A percentile compares a stretch with the other conserved stretches of the same genome.
These are phyloP conservation scores for Nigrospora sphaerica DNA, from an alignment of 2,329 filamentous ascomycete genomes.

Conservation along the genomic window DNA sequence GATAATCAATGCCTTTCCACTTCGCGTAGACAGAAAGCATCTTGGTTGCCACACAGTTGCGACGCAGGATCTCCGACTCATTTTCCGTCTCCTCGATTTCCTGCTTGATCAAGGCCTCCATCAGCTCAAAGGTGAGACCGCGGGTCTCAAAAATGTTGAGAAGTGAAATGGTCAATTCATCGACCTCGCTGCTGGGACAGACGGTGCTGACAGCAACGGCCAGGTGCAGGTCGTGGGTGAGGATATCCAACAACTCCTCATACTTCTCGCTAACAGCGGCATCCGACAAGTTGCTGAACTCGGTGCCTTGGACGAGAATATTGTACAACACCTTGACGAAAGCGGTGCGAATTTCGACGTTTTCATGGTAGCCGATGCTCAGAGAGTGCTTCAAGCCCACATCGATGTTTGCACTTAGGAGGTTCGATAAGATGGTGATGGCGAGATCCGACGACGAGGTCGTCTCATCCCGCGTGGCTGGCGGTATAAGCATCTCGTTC, in stretches of 20 bases:
- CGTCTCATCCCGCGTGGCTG: conserved; percentile 42
- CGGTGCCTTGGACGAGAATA: conserved; percentile 63
- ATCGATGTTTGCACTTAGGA: conserved; percentile 65
- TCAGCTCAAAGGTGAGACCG: conserved; percentile 53
- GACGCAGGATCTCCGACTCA: conserved; percentile 59
- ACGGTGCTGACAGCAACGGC: conserved; percentile 57
- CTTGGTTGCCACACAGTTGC: conserved; percentile 65
- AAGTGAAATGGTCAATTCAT: conserved; percentile 61
- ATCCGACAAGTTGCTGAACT: conserved; percentile 63
- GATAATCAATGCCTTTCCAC: conserved; percentile 60
- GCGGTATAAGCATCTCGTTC: conserved; percentile 30
- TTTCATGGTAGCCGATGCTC: conserved; percentile 64
- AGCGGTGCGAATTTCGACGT: conserved; percentile 61
- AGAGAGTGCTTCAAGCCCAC: conserved; percentile 64
- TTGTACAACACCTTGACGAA: conserved; percentile 66
- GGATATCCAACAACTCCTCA: conserved; percentile 55
- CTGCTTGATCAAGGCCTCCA: conserved; percentile 61
- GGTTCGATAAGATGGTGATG: conserved; percentile 61
- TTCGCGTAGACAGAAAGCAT: conserved; percentile 66
- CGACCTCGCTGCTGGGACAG: conserved; percentile 61
- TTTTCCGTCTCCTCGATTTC: conserved; percentile 65
- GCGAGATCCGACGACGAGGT: conserved; percentile 53
- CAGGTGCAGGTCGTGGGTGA: conserved; percentile 56
- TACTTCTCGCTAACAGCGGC: conserved; percentile 63
- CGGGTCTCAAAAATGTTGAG: conserved; percentile 64